Conservation (phyloP, 805 yeast genomes). For the Phaffomyces antillensis region DNA sequence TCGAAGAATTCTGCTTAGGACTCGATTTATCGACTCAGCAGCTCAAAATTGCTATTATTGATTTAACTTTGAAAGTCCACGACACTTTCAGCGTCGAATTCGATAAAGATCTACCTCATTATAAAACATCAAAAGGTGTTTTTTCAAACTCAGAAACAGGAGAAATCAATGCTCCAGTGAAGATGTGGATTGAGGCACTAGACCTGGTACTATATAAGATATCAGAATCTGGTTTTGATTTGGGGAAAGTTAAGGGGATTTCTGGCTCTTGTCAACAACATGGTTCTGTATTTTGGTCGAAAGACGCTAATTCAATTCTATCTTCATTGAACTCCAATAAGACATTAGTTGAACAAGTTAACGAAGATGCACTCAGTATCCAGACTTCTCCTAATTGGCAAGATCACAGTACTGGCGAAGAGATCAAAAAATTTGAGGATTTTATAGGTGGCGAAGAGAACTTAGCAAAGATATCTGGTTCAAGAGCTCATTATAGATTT, state of each 20-base stretch:
- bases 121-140: slow-evolving; percentile 72
- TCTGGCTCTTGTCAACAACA: slow-evolving; percentile 92
- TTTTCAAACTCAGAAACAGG: slow-evolving; percentile 43
- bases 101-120: slow-evolving; percentile 54
- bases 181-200: slow-evolving; percentile 85
- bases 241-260: slow-evolving; percentile 53
- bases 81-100: slow-evolving; percentile 63
- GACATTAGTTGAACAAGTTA: slow-evolving; percentile 39
- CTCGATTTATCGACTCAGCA: slow-evolving; percentile 90
- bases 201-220: slow-evolving; percentile 53
- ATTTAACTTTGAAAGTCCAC: slow-evolving; percentile 44
- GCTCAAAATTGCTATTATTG: slow-evolving; percentile 64
- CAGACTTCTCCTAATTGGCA: slow-evolving; percentile 87
- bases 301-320: slow-evolving; percentile 37
- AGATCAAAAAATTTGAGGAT: slow-evolving; percentile 53
- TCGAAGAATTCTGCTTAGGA: slow-evolving; percentile 39
- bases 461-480: slow-evolving; percentile 69
- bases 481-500: slow-evolving; percentile 82
- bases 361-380: slow-evolving; percentile 49
- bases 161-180: slow-evolving; percentile 71
- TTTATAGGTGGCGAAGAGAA: slow-evolving; percentile 51
- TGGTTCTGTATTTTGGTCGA: slow-evolving; percentile 80
- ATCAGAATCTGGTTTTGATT: slow-evolving; percentile 46
- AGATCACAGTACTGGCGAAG: slow-evolving; percentile 78
- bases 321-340: slow-evolving; percentile 25